Base-by-base conservation (phyloP, 352 stramenopile genomes). In the Phytophthora palmivora region DNA sequence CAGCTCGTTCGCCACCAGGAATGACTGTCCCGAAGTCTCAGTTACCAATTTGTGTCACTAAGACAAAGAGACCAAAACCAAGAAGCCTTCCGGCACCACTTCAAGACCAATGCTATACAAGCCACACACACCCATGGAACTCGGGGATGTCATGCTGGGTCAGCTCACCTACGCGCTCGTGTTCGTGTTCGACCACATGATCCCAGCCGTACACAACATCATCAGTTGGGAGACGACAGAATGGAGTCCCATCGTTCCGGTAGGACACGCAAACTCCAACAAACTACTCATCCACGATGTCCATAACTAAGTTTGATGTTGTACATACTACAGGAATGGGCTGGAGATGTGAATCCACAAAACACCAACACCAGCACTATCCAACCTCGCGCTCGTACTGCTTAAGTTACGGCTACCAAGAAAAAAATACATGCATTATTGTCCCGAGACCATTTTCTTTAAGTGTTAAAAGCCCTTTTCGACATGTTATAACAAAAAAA, bases 171-270 rank as follows among this genome's bases (percentile, higher is more conserved):
- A 59, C 37, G 63, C 67, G 2, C 58, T 71, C 24, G 57, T 84
- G 37, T 74, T 70, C 56, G 32, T 80, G 32, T 61, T 72, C 44
- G 77, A 81, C 38, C 68, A 82, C 58, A 66, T 78, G 45, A 70
- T 84, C 47, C 77, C 77, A 0, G 59, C 62, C 12, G 64, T 84
- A 28, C 73, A 77, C 74, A 24, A 54, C 21, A 56, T 72, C 30
- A 42, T 86, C 33, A 81, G 65, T 47, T 86, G 77, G 77, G 77
- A 86, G 11, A 49, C 48, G 1, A 28, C 24, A 28, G 24, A 28
- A 6, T 28, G 24, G 24, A 56, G 56, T 14, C 67, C 63, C 14
- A 63, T 78, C 44, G 39, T 78, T 34, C 64, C 69, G 36, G 69
- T 69, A 64, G 2, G 45, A 19, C 2, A 15, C 14, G 11, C 19